Base-by-base conservation (phyloP, 2,329 filamentous ascomycete genomes). In the Talaromyces funiculosus region DNA sequence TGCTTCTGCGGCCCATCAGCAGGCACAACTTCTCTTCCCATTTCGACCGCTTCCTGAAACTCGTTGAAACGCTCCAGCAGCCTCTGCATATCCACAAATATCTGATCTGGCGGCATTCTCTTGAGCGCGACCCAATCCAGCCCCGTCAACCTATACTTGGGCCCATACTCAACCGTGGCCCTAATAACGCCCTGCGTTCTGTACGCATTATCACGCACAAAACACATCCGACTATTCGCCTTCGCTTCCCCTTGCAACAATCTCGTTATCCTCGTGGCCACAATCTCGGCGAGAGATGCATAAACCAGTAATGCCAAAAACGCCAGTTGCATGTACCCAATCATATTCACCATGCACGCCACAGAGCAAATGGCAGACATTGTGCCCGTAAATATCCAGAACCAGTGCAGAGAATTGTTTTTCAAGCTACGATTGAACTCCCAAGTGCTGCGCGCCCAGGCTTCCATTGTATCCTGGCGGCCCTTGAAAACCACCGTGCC, bases 331-430 rank as follows among this genome's bases (percentile, higher is more conserved):
- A 72, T 63, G 29, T 64, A 64, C 3, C 70, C 68, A 7, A 64
- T 64, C 71, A 73, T 73, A 35, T 73, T 73, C 18, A 72, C 71
- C 71, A 72, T 72, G 57, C 70, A 72, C 8, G 71, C 70, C n/a
- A 72, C 65, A 1, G 70, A 72, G 3, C 65, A 62, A 2, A 70
- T 64, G 0, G 67, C 69, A 2, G 67, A 66, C 20, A 71, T 24
- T 2, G 69, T 67, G 2, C 71, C 71, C 0, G 66, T 69, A 1
- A 64, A 35, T 38, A 68, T 67, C 68, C 69, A 72, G 6, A 66
- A 62, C 69, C 68, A 72, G 61, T 72, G 71, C 8, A 70, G 56
- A n/a, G 22, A 45, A 16, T 67, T 63, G 12, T 66, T 64, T 20
- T 59, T 59, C 4, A 43, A 31, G 0, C 37, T 62, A 1, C 60